Conservation (phyloP, 2,329 filamentous ascomycete genomes). For the Xenoacremonium recifei region DNA sequence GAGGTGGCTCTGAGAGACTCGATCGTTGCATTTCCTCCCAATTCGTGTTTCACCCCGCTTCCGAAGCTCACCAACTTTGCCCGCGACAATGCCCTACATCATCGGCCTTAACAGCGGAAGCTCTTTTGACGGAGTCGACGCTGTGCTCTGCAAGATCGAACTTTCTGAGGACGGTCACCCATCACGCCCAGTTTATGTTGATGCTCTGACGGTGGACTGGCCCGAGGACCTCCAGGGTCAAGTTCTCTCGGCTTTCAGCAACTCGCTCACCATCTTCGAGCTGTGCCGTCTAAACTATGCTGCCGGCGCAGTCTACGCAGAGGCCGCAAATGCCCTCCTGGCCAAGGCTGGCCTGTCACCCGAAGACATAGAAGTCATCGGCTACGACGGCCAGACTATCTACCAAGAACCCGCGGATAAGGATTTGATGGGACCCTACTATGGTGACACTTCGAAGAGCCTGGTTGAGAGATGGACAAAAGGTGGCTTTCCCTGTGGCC, state of each 20-base stretch:
- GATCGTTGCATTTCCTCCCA: too few relatives aligned
- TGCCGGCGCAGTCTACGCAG: conserved; percentile 28
- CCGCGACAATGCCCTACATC: too few relatives aligned
- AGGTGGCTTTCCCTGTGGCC: conserved; percentile 25
- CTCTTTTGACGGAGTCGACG: conserved; percentile 30
- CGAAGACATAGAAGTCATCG: conserved; percentile 28
- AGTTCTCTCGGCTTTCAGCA: conserved; percentile 25
- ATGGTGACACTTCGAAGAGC: conserved; percentile 18
- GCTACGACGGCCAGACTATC: conserved; percentile 30
- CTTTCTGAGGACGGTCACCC: conserved; percentile 28
- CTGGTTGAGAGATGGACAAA: conserved; percentile 27
- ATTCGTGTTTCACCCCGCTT: too few relatives aligned
- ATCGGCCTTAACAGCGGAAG: conserved; percentile 29
- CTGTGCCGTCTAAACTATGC: conserved; percentile 29
- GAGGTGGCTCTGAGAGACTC: too few relatives aligned
- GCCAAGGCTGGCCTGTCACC: conserved; percentile 16
- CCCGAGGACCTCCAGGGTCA: conserved; percentile 22
- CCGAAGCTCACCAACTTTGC: too few relatives aligned
- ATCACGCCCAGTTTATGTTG: conserved; percentile 22
- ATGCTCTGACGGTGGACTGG: conserved; percentile 28
- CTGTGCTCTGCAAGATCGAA: conserved; percentile 26
- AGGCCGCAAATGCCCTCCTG: conserved; percentile 24
- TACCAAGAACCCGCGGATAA: conserved; percentile 29
- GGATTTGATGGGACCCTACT: conserved; percentile 14
- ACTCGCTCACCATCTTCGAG: conserved; percentile 27